A percentile compares a stretch with the other conserved stretches of the same genome.
Evolutionary conservation across 2,329 filamentous ascomycete species (phyloP).

Genomic region (Hyphodiscus sp.): DNA sequence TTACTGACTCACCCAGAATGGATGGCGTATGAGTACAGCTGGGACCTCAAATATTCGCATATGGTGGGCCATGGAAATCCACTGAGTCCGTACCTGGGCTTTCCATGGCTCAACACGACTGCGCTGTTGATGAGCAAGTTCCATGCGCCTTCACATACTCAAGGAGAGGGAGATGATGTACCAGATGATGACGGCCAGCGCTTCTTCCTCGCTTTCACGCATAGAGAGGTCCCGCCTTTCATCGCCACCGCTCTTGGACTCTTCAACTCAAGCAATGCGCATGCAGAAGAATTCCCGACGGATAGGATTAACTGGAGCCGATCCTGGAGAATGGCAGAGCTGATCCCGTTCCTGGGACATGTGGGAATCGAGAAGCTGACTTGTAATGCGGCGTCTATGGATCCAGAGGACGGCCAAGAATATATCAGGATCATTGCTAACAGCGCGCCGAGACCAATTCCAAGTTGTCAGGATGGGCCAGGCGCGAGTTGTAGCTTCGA

Average conservation of each 20-base stretch:
- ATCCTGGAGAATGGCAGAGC: slow-evolving; percentile 55
- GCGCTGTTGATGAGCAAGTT: slow-evolving; percentile 39
- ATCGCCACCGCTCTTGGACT: slow-evolving; percentile 61
- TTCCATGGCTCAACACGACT: slow-evolving; percentile 61
- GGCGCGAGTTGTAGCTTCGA: slow-evolving; percentile 42
- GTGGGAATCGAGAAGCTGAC: slow-evolving; percentile 59
- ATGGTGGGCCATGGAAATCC: slow-evolving; percentile 59
- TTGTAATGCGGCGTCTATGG: slow-evolving; percentile 44
- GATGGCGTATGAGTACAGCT: slow-evolving; percentile 61
- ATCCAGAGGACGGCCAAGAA: slow-evolving; percentile 36
- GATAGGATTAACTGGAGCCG: slow-evolving; percentile 56
- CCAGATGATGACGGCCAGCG: slow-evolving; percentile 40
- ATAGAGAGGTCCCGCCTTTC: slow-evolving; percentile 61
- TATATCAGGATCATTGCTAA: slow-evolving; percentile 48
- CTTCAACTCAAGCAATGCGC: slow-evolving; percentile 59
- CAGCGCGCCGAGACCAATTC: slow-evolving; percentile 41
- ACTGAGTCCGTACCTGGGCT: slow-evolving; percentile 51
- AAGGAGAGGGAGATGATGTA: slow-evolving; percentile 1
- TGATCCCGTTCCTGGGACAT: slow-evolving; percentile 61
- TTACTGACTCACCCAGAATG: slow-evolving; percentile 37
- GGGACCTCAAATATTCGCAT: slow-evolving; percentile 58
- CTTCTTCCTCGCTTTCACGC: slow-evolving; percentile 62
- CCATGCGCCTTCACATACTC: slow-evolving; percentile 13
- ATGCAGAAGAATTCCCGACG: slow-evolving; percentile 60
- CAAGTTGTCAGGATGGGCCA: slow-evolving; percentile 43